Conservation (phyloP, 768 basidiomycete species). For the Tephrocybe sp. region DNA sequence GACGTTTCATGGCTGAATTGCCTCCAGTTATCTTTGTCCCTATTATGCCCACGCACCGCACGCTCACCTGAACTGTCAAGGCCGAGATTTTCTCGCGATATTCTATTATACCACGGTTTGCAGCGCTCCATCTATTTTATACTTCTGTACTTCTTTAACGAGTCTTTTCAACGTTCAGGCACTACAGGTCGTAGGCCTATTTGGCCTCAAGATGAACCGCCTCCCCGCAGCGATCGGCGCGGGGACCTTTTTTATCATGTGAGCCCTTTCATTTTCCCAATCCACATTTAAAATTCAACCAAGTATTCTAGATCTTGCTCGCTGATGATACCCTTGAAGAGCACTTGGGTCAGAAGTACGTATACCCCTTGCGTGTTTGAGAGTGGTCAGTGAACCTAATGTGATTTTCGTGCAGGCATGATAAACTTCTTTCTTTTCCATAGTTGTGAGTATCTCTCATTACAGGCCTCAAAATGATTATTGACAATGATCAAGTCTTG, state of each 20-base stretch:
- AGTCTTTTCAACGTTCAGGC: constrained; percentile 24
- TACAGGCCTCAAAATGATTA: background rate
- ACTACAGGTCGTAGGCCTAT: constrained; percentile 67
- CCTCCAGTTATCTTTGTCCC: constrained; percentile 36
- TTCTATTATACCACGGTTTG: constrained; percentile 48
- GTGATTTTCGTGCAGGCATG: constrained; percentile 37
- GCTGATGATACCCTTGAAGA: constrained; percentile 35
- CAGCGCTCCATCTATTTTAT: background rate
- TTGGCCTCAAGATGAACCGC: constrained; percentile 65
- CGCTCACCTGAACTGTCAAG: constrained; percentile 30
- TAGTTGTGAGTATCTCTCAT: constrained; percentile 37
- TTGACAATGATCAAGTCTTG: constrained; percentile 45
- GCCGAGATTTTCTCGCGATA: constrained; percentile 42
- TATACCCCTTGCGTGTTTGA: background rate
- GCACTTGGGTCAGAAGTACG: constrained; percentile 34
- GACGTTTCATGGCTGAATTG: constrained; percentile 1
- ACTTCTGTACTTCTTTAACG: constrained; percentile 1
- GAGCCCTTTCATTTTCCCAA: constrained; percentile 12
- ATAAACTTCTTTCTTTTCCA: constrained; percentile 80
- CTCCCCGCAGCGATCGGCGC: constrained; percentile 63
- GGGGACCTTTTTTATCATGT: constrained; percentile 53
- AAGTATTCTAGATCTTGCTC: constrained; percentile 28
- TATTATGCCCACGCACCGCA: constrained; percentile 28
- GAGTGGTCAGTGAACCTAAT: background rate
- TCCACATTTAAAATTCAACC: background rate